These are phyloP conservation scores for Babesia ovata DNA, from an alignment of 169 alveolate genomes.

Conservation along the genomic window DNA sequence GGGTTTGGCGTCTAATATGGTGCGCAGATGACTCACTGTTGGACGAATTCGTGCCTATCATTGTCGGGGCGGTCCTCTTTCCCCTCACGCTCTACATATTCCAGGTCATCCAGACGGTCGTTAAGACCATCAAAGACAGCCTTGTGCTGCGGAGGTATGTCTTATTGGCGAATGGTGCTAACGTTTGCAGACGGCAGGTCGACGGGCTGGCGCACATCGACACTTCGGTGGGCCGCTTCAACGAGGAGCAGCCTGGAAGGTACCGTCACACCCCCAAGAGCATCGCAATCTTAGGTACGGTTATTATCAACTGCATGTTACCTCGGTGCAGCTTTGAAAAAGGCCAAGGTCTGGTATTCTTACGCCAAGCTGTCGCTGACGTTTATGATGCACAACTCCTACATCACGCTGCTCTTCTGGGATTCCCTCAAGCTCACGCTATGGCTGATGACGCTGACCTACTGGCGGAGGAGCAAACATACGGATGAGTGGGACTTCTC, in stretches of 20 bases:
- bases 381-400: slow-evolving; percentile 63
- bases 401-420: slow-evolving; percentile 58
- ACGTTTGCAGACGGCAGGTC: slow-evolving; percentile 23
- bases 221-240: slow-evolving; percentile 10
- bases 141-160: slow-evolving; percentile 21
- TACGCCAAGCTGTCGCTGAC: slow-evolving; percentile 58
- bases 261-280: neutral
- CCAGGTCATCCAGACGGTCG: slow-evolving; percentile 31
- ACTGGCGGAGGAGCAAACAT: slow-evolving; percentile 45
- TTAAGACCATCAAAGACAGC: slow-evolving; percentile 24
- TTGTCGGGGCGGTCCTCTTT: slow-evolving; percentile 54
- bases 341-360: slow-evolving; percentile 36
- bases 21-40: slow-evolving; percentile 37
- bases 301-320: neutral
- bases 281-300: neutral
- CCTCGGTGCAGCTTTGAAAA: slow-evolving; percentile 7
- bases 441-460: slow-evolving; percentile 59
- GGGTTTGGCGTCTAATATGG: neutral
- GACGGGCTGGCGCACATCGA: slow-evolving; percentile 31
- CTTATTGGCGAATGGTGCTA: neutral
- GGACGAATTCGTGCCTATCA: slow-evolving; percentile 53
- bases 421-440: slow-evolving; percentile 48
- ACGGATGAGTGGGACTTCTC: slow-evolving; percentile 40
- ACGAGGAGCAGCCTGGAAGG: neutral
- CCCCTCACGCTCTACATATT: slow-evolving; percentile 46